Conservation (phyloP, 2,329 filamentous ascomycete genomes). For the Pyrenophora tritici-repentis region DNA sequence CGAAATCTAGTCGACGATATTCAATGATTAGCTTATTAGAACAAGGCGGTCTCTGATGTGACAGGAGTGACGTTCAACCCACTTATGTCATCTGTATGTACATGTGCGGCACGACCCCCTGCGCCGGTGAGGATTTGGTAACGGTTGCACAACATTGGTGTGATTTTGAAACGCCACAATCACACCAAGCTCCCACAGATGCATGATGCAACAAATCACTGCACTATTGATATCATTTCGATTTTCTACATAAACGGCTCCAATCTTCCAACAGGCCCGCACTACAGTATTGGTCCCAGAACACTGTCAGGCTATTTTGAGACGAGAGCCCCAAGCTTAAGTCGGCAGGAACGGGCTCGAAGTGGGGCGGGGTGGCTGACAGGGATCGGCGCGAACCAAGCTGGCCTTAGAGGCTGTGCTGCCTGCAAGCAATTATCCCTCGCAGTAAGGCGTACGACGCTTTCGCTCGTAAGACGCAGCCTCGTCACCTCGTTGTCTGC, state of each 20-base stretch:
- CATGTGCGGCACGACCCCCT: conserved; percentile 9
- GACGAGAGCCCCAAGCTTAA: conserved; percentile 8
- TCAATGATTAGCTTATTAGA: conserved; percentile 27
- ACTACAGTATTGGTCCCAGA: not conserved
- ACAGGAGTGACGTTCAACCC: not conserved
- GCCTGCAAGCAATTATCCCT: conserved; percentile 15
- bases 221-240: not conserved
- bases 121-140: conserved; percentile 12
- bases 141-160: conserved; percentile 10
- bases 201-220: not conserved
- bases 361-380: conserved; percentile 20
- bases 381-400: not conserved
- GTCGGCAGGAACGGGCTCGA: conserved; percentile 25
- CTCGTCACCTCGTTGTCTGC: conserved; percentile 4
- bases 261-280: not conserved
- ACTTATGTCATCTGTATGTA: conserved; percentile 11
- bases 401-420: conserved; percentile 9
- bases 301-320: conserved; percentile 9
- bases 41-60: not conserved
- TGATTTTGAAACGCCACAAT: not conserved
- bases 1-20: conserved; percentile 37
- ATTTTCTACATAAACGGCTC: not conserved
- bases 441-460: conserved; percentile 12
- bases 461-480: conserved; percentile 6
- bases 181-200: not conserved